Conservation (phyloP, 805 yeast genomes). For the Cyberlindnera mississippiensis region DNA sequence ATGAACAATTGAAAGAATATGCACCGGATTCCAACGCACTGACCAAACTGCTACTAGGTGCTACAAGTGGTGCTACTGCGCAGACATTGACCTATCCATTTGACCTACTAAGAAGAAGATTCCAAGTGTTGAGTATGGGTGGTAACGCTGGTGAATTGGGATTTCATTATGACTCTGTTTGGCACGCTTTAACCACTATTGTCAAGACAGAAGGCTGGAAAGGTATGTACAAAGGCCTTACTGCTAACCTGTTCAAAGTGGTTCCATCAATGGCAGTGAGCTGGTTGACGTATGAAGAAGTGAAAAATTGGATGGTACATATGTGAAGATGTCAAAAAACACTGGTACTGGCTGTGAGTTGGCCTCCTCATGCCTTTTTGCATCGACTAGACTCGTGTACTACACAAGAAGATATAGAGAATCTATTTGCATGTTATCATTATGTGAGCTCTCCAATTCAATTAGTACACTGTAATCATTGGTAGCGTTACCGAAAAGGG, state of each 20-base stretch:
- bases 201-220: slow-evolving; percentile 66
- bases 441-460: not conserved
- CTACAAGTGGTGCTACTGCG: slow-evolving; percentile 82
- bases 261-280: slow-evolving; percentile 95
- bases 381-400: too few relatives aligned
- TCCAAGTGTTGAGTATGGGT: slow-evolving; percentile 86
- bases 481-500: slow-evolving; percentile 6
- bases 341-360: too few relatives aligned
- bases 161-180: slow-evolving; percentile 71
- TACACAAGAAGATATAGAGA: too few relatives aligned
- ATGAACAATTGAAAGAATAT: slow-evolving; percentile 71
- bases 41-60: slow-evolving; percentile 74
- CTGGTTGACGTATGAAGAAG: slow-evolving; percentile 80
- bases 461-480: not conserved
- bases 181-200: slow-evolving; percentile 69
- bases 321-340: too few relatives aligned
- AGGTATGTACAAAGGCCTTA: slow-evolving; percentile 70
- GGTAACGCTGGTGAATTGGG: slow-evolving; percentile 57
- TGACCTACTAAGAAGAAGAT: slow-evolving; percentile 82
- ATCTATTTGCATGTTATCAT: slow-evolving; percentile 2
- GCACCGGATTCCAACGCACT: slow-evolving; percentile 36
- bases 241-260: slow-evolving; percentile 82
- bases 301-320: slow-evolving; percentile 42
- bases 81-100: slow-evolving; percentile 90
- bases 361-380: too few relatives aligned